Base-by-base conservation (phyloP, 2,329 filamentous ascomycete species). In the Xylaria sp. region DNA sequence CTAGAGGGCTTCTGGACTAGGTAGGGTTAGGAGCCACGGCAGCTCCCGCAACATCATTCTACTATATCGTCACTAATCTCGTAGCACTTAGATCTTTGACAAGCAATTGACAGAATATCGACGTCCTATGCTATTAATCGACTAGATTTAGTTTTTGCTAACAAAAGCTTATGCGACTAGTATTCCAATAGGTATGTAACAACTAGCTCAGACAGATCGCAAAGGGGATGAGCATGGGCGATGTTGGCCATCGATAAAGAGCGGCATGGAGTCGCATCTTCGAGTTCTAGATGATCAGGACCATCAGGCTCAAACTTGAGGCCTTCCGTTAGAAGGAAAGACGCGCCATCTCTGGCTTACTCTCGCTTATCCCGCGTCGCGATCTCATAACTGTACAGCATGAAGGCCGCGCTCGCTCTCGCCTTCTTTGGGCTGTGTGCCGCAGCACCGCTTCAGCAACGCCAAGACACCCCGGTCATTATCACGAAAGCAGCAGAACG, bases 391-490 rank as follows among this genome's bases (percentile, higher is more conserved):
- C 11, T 54, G 30, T 24, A 57, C 54, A 63, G 21, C 11, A 67
- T 69, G 67, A 67, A 64, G 56, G 24, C 17, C 8, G 58, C 48
- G 4, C 11, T 61, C 27, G 17, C 47, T 34, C 61, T 65, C 47
- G 47, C 24, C 57, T 21, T 69, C 12, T 32, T 69, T 4, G 64
- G 61, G 27, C 34, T 69, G 30, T 64, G 61, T 39, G 36, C 53
- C 42, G 68, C 68, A 2, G 64, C 42, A 2, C 68, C 68, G n/a
- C 19, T 68, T 19, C 30, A 61, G 1, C 12, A 45, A 9, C 59
- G 53, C 30, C 64, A 60, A 21, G 39, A 42, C 17, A 39, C 36
- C 11, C 3, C 61, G 24, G 45, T 50, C 8, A 21, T 48, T 14
- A 50, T 66, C 50, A 39, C 27, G 9, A 4, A 9, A 6, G 5